These are phyloP conservation scores for Termitomyces sp. DNA, from an alignment of 768 basidiomycete species.

Conservation along the genomic window DNA sequence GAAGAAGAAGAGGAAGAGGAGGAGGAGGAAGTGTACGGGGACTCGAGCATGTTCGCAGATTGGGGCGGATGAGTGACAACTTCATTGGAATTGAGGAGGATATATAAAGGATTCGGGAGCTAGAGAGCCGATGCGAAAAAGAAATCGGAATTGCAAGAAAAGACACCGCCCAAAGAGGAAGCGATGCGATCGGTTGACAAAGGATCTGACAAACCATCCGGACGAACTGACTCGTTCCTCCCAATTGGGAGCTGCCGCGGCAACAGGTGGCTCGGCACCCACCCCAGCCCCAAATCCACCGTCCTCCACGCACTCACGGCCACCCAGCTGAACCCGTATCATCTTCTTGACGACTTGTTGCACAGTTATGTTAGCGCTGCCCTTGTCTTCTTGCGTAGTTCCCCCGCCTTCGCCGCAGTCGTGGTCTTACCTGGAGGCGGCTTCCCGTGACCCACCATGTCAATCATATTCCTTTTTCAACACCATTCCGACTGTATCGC, in stretches of 20 bases:
- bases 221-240: slow-evolving; percentile 12
- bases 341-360: background rate
- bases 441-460: background rate
- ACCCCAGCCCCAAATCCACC: slow-evolving; percentile 5
- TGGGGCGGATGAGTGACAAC: slow-evolving; percentile 13
- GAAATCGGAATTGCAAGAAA: slow-evolving; percentile 19
- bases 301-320: slow-evolving; percentile 9
- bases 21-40: slow-evolving; percentile 14
- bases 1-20: slow-evolving; percentile 24
- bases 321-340: background rate
- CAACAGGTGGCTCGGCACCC: slow-evolving; percentile 15
- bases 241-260: slow-evolving; percentile 13
- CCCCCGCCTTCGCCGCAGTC: background rate
- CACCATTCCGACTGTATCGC: background rate
- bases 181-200: slow-evolving; percentile 17
- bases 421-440: background rate
- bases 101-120: slow-evolving; percentile 29
- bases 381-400: background rate
- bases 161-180: slow-evolving; percentile 14
- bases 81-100: slow-evolving; percentile 17
- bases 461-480: background rate
- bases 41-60: slow-evolving; percentile 15
- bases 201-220: slow-evolving; percentile 17
- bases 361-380: slow-evolving; percentile 1
- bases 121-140: slow-evolving; percentile 26